Percentiles rank a stretch among this genome's conserved stretches.
Evolutionary conservation across 139 green algal genomes (phyloP).

Genomic region (Astrephomene gubernaculifera): DNA sequence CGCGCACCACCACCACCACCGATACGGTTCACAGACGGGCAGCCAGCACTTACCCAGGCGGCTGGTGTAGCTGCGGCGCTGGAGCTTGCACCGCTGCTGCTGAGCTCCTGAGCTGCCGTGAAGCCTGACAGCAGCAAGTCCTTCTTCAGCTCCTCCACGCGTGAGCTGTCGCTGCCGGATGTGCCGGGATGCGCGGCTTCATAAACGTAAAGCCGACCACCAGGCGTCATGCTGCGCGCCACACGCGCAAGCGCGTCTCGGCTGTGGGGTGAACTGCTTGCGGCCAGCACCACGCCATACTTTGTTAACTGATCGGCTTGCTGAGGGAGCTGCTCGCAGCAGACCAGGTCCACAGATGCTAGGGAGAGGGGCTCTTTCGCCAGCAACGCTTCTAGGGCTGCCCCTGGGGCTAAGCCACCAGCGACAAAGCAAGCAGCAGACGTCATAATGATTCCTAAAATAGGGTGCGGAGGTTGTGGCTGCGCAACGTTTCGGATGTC

Average conservation of each 20-base stretch:
- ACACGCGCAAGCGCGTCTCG: constrained; percentile 18
- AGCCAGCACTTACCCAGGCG: not conserved
- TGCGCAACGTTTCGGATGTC: not conserved
- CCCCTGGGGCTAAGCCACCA: not conserved
- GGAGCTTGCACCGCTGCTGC: not conserved
- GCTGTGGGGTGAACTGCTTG: constrained; percentile 14
- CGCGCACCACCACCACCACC: not conserved
- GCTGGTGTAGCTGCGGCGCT: not conserved
- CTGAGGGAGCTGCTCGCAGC: constrained; percentile 28
- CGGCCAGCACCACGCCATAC: constrained; percentile 9
- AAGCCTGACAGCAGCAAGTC: constrained; percentile 73
- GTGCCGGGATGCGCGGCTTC: not conserved
- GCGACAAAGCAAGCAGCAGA: constrained; percentile 19
- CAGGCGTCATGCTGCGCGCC: constrained; percentile 25
- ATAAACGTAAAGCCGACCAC: constrained; percentile 41
- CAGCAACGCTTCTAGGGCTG: constrained; percentile 14
- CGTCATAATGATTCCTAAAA: not conserved
- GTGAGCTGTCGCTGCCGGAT: not conserved
- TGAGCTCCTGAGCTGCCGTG: constrained; percentile 30
- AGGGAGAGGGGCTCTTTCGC: constrained; percentile 6
- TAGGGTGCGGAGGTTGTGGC: not conserved
- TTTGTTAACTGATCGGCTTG: not conserved
- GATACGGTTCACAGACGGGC: not conserved
- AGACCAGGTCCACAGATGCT: not conserved
- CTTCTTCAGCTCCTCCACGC: constrained; percentile 47